A percentile compares a stretch with the other conserved stretches of the same genome.
Conservation (phyloP, 805 yeast species). For the Pichia phayaonensis region DNA sequence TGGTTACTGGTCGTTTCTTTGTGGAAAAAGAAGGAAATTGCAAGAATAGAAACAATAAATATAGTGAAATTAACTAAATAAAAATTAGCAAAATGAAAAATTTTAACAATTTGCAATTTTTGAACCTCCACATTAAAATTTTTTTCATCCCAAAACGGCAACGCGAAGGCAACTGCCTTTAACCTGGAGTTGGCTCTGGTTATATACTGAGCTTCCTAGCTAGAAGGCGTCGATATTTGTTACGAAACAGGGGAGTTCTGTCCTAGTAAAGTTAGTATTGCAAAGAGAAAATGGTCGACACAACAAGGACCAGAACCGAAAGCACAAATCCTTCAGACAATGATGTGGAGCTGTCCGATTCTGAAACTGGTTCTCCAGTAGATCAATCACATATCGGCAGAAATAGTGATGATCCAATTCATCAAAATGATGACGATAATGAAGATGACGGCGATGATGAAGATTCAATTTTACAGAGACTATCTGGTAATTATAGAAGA, state of each 20-base stretch:
- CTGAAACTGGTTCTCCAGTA: not conserved
- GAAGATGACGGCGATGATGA: constrained; percentile 24
- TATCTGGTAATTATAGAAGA: constrained; percentile 34
- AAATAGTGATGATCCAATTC: not conserved
- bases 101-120: not conserved
- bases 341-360: constrained; percentile 5
- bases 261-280: not conserved
- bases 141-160: not conserved
- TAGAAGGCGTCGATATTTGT: not conserved
- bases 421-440: not conserved
- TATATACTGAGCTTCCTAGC: not conserved
- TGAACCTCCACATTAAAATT: not conserved
- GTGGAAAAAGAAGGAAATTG: not conserved
- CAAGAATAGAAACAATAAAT: not conserved
- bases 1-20: constrained; percentile 24
- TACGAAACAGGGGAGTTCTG: not conserved
- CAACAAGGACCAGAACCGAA: not conserved
- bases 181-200: not conserved
- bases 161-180: not conserved
- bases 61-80: not conserved
- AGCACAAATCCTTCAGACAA: not conserved
- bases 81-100: not conserved
- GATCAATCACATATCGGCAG: not conserved
- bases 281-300: not conserved
- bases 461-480: constrained; percentile 27